Evolutionary conservation across 2,329 filamentous ascomycete species (phyloP).

Genomic region (Cladophialophora yegresii): DNA sequence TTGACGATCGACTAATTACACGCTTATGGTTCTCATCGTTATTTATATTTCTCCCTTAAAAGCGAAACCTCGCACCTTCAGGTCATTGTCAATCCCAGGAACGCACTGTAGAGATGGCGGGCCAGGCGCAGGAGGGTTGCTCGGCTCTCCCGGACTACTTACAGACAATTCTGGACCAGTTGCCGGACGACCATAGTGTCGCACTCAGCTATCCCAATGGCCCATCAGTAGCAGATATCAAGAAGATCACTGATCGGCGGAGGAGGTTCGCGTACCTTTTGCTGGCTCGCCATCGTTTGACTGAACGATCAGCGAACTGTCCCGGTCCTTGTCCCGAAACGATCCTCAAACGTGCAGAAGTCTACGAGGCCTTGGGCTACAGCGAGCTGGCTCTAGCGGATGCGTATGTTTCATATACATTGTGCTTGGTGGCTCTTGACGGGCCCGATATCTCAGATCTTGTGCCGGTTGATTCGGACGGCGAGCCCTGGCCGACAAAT

Average conservation of each 20-base stretch:
- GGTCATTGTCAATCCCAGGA: neutral
- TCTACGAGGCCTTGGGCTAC: conserved; percentile 75
- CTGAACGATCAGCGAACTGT: conserved; percentile 18
- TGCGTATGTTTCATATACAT: conserved; percentile 83
- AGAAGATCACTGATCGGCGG: conserved; percentile 3
- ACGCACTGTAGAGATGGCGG: neutral
- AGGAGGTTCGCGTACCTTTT: conserved; percentile 24
- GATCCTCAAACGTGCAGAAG: conserved; percentile 59
- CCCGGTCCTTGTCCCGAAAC: conserved; percentile 26
- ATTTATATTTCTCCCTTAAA: neutral
- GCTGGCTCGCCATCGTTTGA: conserved; percentile 28
- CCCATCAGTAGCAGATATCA: conserved; percentile 19
- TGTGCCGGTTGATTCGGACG: conserved; percentile 53
- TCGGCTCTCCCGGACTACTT: conserved; percentile 17
- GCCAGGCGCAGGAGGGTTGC: neutral
- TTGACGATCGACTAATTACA: neutral
- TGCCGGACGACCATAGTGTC: conserved; percentile 5
- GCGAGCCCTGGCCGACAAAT: conserved; percentile 22
- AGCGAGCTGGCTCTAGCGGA: conserved; percentile 87
- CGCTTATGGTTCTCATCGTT: neutral
- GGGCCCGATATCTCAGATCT: conserved; percentile 83
- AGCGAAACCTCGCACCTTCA: neutral
- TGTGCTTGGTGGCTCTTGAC: conserved; percentile 61
- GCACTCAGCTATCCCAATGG: conserved; percentile 1
- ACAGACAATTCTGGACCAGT: conserved; percentile 4